phyloP scores from a whole-genome alignment of 2,329 filamentous ascomycete genomes.

The Gnomoniopsis smithogilvyi region DNA sequence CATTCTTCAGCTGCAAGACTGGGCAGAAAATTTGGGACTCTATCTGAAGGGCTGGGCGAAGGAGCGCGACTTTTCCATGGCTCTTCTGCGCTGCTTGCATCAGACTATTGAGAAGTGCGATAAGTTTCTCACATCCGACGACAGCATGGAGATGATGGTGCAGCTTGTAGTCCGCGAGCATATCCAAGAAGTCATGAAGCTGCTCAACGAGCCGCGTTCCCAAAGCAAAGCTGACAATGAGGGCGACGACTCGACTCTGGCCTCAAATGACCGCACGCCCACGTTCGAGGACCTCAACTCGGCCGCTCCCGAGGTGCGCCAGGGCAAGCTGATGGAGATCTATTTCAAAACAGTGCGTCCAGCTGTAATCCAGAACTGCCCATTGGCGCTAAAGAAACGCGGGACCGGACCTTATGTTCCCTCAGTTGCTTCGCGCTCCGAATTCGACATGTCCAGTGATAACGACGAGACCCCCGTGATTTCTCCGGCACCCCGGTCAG shows the following conservation, averaged over 20 bases:
- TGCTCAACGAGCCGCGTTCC: constrained; percentile 37
- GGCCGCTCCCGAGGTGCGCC: constrained; percentile 45
- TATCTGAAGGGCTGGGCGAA: constrained; percentile 13
- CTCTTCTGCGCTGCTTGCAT: constrained; percentile 37
- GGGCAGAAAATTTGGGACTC: constrained; percentile 9
- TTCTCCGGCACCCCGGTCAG: neutral
- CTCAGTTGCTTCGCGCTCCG: constrained; percentile 9
- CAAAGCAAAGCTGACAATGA: constrained; percentile 2
- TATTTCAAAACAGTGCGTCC: constrained; percentile 46
- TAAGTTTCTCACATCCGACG: constrained; percentile 31
- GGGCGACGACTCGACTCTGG: constrained; percentile 10
- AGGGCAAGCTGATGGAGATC: constrained; percentile 47
- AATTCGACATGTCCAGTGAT: constrained; percentile 15
- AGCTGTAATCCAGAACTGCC: constrained; percentile 35
- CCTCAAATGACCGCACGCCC: constrained; percentile 4
- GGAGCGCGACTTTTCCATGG: constrained; percentile 27
- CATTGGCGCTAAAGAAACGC: constrained; percentile 25
- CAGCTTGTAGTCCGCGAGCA: constrained; percentile 46
- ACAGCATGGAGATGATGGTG: constrained; percentile 33
- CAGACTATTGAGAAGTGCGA: constrained; percentile 40
- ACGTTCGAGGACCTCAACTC: constrained; percentile 44
- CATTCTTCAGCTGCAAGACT: constrained; percentile 11
- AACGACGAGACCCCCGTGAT: constrained; percentile 7
- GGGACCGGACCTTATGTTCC: constrained; percentile 22
- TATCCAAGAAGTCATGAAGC: constrained; percentile 43